phyloP scores from a whole-genome alignment of 768 basidiomycete genomes.

The Mycena sanguinolenta region DNA sequence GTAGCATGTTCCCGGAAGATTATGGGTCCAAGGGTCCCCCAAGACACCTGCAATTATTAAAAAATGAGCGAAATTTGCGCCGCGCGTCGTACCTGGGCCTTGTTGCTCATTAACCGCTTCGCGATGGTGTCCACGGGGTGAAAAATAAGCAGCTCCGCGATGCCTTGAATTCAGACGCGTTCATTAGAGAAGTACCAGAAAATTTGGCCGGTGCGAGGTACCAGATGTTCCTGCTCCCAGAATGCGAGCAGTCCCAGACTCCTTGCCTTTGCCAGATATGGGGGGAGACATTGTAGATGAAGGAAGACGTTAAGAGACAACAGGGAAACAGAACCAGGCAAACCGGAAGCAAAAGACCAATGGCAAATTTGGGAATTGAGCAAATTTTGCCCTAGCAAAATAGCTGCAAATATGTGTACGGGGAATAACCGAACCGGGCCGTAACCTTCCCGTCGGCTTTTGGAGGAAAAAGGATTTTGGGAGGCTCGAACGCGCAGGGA shows the following conservation, averaged over 20 bases:
- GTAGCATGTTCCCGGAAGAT: constrained; percentile 89
- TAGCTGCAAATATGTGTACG: neutral
- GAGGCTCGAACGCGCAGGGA: no score
- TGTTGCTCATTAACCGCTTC: constrained; percentile 99
- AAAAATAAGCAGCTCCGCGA: constrained; percentile 95
- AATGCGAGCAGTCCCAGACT: constrained; percentile 91
- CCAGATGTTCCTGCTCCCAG: constrained; percentile 95
- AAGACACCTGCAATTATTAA: constrained; percentile 63
- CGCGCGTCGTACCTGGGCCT: constrained; percentile 71
- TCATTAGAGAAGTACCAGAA: constrained; percentile 19
- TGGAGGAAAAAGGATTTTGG: no score
- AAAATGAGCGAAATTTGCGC: neutral
- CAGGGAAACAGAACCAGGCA: neutral
- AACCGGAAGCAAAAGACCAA: constrained; percentile 7
- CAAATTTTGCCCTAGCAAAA: constrained; percentile 16
- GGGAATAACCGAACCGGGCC: neutral
- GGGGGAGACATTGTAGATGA: constrained; percentile 56
- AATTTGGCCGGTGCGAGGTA: constrained; percentile 49
- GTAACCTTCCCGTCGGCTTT: neutral
- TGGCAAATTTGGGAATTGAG: constrained; percentile 28
- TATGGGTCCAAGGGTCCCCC: constrained; percentile 75
- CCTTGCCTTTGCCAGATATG: constrained; percentile 71
- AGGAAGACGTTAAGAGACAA: constrained; percentile 12
- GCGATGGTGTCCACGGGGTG: constrained; percentile 98
- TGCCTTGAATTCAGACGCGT: constrained; percentile 62